Evolutionary conservation across 2,329 filamentous ascomycete species (phyloP), one percentile per base, ranked within the genome.

Genomic region (Colletotrichum ledebouriae): DNA sequence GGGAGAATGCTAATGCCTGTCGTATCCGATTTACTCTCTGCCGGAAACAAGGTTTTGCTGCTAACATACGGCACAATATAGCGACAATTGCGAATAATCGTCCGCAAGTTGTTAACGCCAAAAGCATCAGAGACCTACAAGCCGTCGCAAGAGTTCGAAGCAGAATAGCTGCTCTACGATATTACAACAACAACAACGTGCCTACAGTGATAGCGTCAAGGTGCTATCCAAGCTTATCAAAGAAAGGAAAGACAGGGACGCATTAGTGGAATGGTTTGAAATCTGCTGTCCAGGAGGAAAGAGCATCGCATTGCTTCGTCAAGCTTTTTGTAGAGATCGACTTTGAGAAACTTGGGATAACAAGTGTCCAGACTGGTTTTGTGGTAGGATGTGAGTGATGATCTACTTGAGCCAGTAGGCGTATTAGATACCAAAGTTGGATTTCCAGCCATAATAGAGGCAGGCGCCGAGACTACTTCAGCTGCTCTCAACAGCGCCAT

Each of bases 301-400:
- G 37, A 52, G 58, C 58, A 12, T 46, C 58, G 3, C 46, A 61
- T 20, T 61, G 58, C 15, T 61, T 52, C 10, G 58, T 61, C 13
- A 61, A 61, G n/a, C 34, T 33, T 2, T 61, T 61, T 29, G 6
- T 61, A 4, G 44, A 50, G 46, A 52, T 46, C 9, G 58, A 52
- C 11, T 61, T 61, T 41, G 58, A 61, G 15, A 61, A 61, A n/a
- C 46, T 61, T 7, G 46, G 58, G 3, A 52, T 52, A 6, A 52
- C 17, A 1, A 46, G 52, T 9, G 34, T 61, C 5, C 47, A 34
- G 34, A 17, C 49, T 7, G 53, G 53, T 2, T 57, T 57, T n/a
- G 53, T 42, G 11, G 39, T 37, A 39, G 53, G 53, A 57, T 57
- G 53, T 57, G 22, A 44, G 53, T 33, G 17, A 3, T 12, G 7